Evolutionary conservation across 805 yeast species (phyloP).

Genomic region (Lachancea waltii): DNA sequence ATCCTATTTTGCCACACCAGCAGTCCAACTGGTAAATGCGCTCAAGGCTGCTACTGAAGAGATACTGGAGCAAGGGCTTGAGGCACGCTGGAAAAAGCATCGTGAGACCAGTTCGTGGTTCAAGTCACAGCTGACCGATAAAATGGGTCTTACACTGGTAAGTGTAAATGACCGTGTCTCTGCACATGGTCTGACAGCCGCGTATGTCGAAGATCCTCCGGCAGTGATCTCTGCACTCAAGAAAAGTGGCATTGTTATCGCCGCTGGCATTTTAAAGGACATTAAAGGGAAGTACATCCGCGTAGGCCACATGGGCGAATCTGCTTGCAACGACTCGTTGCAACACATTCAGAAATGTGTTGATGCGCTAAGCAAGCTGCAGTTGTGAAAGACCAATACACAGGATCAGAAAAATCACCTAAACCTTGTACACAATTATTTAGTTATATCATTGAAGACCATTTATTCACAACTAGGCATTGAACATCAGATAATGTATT

Average conservation of each 20-base stretch:
- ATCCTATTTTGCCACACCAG: constrained; percentile 96
- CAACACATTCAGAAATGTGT: constrained; percentile 49
- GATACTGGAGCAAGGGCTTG: constrained; percentile 53
- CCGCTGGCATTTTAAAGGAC: constrained; percentile 85
- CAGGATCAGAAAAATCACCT: no score
- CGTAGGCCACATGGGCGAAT: constrained; percentile 93
- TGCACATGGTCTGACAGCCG: constrained; percentile 86
- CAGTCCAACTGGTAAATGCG: constrained; percentile 80
- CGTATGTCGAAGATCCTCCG: constrained; percentile 65
- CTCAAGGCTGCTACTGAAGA: constrained; percentile 69
- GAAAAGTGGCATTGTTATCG: constrained; percentile 64
- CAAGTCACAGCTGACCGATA: constrained; percentile 47
- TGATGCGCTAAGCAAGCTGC: constrained; percentile 27
- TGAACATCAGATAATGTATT: no score
- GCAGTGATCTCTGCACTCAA: constrained; percentile 52
- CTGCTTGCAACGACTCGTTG: constrained; percentile 51
- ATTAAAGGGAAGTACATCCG: constrained; percentile 80
- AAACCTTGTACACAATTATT: no score
- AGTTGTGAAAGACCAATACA: background rate
- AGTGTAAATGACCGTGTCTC: constrained; percentile 44
- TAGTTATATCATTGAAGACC: no score
- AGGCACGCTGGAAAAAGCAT: constrained; percentile 58
- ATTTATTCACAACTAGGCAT: no score
- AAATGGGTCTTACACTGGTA: constrained; percentile 63
- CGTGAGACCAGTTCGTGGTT: constrained; percentile 54